A percentile compares a stretch with the other conserved stretches of the same genome.
phyloP scores from a whole-genome alignment of 805 yeast genomes.

The Candida stauntonica region DNA sequence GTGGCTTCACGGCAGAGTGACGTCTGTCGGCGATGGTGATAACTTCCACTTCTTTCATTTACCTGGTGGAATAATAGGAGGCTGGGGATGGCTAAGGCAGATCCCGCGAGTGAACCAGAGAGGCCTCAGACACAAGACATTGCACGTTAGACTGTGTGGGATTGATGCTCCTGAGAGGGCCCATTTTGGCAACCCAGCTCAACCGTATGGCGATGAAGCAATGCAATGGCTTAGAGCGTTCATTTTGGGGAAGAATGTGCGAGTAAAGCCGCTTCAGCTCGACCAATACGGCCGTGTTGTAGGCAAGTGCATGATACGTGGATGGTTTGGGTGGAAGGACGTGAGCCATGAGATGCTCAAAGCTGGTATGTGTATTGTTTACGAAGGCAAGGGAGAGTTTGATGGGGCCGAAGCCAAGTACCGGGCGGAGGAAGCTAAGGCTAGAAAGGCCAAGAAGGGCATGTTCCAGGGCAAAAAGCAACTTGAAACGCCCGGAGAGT shows the following conservation, averaged over 20 bases:
- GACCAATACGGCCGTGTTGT: constrained; percentile 93
- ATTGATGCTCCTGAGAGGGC: constrained; percentile 96
- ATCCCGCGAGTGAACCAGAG: constrained; percentile 53
- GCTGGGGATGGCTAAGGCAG: constrained; percentile 89
- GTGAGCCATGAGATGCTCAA: constrained; percentile 85
- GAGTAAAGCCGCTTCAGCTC: constrained; percentile 70
- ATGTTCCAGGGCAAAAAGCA: constrained; percentile 59
- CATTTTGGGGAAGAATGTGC: constrained; percentile 61
- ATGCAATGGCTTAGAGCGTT: constrained; percentile 67
- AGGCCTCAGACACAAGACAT: constrained; percentile 54
- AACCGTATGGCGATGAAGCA: constrained; percentile 83
- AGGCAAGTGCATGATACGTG: constrained; percentile 54
- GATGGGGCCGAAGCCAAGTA: constrained; percentile 69
- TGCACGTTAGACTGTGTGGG: constrained; percentile 82
- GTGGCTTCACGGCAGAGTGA: constrained; percentile 65
- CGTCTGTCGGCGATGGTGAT: constrained; percentile 94
- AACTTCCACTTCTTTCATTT: constrained; percentile 89
- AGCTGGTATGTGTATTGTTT: constrained; percentile 80
- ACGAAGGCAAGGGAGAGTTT: constrained; percentile 80
- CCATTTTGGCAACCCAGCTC: constrained; percentile 92
- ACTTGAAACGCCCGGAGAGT: constrained; percentile 76
- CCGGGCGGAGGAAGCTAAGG: constrained; percentile 52
- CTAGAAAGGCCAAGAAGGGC: constrained; percentile 56
- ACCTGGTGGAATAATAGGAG: constrained; percentile 83
- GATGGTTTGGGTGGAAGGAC: constrained; percentile 66